Evolutionary conservation across 805 yeast species (phyloP), one percentile per base, ranked within the genome.

Genomic region (Candida ficus): DNA sequence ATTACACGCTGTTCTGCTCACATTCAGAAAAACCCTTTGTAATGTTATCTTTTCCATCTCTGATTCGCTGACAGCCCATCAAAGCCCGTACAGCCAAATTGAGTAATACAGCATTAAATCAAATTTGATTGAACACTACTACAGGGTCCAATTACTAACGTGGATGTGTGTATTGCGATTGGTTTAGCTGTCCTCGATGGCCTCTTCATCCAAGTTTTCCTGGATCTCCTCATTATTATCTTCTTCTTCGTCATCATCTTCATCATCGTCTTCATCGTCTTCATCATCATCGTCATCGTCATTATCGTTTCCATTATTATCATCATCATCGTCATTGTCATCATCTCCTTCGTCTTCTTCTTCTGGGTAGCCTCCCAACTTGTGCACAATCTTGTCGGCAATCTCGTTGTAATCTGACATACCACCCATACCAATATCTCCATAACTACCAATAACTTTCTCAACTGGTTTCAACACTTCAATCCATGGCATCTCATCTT

Each of bases 391-490:
- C 52, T 80, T 78, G 57, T 89, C 95, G 16, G 89, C 96, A 52
- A 93, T 83, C 60, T 90, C 97, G 59, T 87, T 84, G 78, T 95
- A 88, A 53, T 93, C 98, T 82, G 90, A 83, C 98, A 93, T 93
- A 40, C 99, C 98, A 36, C 99, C 98, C 88, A 93, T 84, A n/a
- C 98, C 98, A 42, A 93, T 89, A 53, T 91, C 98, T 46, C 99
- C 98, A 66, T 90, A 88, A 31, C 87, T 76, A 42, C 95, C 88
- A 56, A 84, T 79, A 6, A 91, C 95, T 62, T 91, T 91, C 61
- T 91, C 99, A 19, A 89, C 88, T 0, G 99, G 99, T 59, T 82
- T 83, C 57, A 93, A 71, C n/a, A 91, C 78, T 49, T 88, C 95
- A 47, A 91, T 82, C 91, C 95, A 91, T 27, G 91, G 87, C 93